These are phyloP conservation scores for Whalleya microplaca DNA, from an alignment of 2,329 filamentous ascomycete species.

Conservation along the genomic window DNA sequence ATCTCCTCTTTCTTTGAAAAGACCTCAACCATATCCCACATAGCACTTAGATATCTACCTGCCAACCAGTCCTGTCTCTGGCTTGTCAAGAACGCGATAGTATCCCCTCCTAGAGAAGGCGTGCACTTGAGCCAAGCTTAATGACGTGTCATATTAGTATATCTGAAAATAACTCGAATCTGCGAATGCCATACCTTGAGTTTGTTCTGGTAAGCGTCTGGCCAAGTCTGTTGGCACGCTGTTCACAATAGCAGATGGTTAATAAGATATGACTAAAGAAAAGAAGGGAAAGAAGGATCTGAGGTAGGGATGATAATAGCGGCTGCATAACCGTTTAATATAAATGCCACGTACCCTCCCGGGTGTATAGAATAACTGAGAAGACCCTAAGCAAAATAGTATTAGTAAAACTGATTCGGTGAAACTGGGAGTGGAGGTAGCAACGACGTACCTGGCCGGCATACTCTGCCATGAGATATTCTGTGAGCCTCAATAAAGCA, in stretches of 20 bases:
- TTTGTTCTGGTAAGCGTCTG: slow-evolving; percentile 34
- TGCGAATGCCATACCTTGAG: slow-evolving; percentile 26
- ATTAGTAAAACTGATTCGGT: slow-evolving; percentile 44
- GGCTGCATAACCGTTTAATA: background rate
- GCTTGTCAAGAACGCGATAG: slow-evolving; percentile 46
- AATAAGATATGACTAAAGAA: too few relatives aligned
- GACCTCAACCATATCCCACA: slow-evolving; percentile 53
- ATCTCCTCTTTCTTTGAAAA: slow-evolving; percentile 46
- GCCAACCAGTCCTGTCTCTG: slow-evolving; percentile 49
- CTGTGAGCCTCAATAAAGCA: slow-evolving; percentile 52
- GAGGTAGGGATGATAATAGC: background rate
- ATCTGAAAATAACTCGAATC: background rate
- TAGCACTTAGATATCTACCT: slow-evolving; percentile 47
- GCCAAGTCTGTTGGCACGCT: slow-evolving; percentile 33
- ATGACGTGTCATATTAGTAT: slow-evolving; percentile 20
- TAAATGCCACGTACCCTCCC: slow-evolving; percentile 12
- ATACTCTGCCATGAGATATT: slow-evolving; percentile 53
- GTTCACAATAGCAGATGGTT: background rate
- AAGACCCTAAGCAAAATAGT: slow-evolving; percentile 19
- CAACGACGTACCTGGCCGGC: slow-evolving; percentile 43
- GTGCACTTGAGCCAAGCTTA: slow-evolving; percentile 38
- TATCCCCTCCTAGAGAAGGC: slow-evolving; percentile 46
- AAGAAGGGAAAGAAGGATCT: too few relatives aligned
- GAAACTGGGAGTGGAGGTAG: slow-evolving; percentile 39
- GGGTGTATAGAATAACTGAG: slow-evolving; percentile 29